Evolutionary conservation across 768 basidiomycete genomes (phyloP), one percentile per base, ranked within the genome.

Genomic region (Rhodotorula toruloides): DNA sequence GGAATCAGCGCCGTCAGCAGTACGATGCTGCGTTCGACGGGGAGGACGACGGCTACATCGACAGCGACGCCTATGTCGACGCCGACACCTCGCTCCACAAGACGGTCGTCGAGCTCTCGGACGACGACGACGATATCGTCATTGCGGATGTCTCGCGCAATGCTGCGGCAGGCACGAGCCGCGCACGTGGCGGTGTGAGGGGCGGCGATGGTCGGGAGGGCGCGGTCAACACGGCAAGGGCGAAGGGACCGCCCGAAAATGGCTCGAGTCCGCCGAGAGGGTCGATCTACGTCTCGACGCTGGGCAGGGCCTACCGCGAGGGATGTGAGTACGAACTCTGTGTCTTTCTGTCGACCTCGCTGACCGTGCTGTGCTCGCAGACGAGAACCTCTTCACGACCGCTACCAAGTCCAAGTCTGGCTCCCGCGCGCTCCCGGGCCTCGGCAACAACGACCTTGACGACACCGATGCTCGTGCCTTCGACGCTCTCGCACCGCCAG

Each of bases 31-130:
- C 17, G 48, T 1, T 52, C n/a, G 48, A 13, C 32, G 43, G 48
- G 19, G 52, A 54, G 17, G 43, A 48, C 25, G 53, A 60, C 27
- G 56, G 44, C 19, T 39, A 22, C 59, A n/a, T 44, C 27, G 43
- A 53, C 42, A 52, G 42, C 17, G 44, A 31, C 19, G 63, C 19
- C 9, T 48, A 25, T 11, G 54, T 31, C 48, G 48, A 48, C 27
- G 47, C 27, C 27, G 47, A 48, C 47, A 29, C 53, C 0, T 16
- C 43, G 22, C 32, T 67, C 13, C 82, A 91, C 76, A 90, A 90
- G 74, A 84, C 83, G 12, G 77, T 85, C 43, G 74, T 89, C 31
- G 89, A 92, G 58, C n/a, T n/a, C n/a, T n/a, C n/a, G 68, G 65
- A 58, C 37, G 48, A 60, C 31, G 49, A 57, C 12, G 55, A 65